Evolutionary conservation across 2,329 filamentous ascomycete species (phyloP).

Genomic region (Lasiodiplodia theobromae): DNA sequence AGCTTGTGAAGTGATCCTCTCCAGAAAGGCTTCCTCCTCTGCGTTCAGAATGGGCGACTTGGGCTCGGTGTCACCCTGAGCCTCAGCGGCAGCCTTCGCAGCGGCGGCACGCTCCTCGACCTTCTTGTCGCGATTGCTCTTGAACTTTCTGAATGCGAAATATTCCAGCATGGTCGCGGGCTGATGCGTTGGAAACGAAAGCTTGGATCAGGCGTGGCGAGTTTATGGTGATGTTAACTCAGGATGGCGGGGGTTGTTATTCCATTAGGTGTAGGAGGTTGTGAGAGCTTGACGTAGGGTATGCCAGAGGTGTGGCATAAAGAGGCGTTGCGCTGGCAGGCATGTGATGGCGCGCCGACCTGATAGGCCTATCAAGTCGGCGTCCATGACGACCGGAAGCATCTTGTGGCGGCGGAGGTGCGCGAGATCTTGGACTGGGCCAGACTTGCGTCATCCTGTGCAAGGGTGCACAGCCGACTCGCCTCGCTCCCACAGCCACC

Average conservation of each 20-base stretch:
- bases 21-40: constrained; percentile 67
- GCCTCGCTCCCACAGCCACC: not conserved
- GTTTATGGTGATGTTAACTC: not conserved
- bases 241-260: not conserved
- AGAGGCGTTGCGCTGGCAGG: constrained; percentile 1
- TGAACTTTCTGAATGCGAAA: constrained; percentile 52
- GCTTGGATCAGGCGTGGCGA: not conserved
- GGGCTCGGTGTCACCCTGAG: constrained; percentile 36
- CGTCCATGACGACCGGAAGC: constrained; percentile 22
- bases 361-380: constrained; percentile 15
- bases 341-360: constrained; percentile 12
- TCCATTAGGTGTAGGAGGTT: not conserved
- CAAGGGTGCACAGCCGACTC: not conserved
- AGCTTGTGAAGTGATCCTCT: constrained; percentile 54
- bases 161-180: constrained; percentile 42
- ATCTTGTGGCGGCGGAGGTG: not conserved
- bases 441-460: constrained; percentile 18
- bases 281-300: constrained; percentile 15
- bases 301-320: not conserved
- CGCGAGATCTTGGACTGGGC: constrained; percentile 3
- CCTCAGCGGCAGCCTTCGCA: constrained; percentile 33
- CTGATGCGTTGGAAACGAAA: not conserved
- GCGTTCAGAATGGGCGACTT: constrained; percentile 60
- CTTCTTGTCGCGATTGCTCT: constrained; percentile 40
- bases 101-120: constrained; percentile 30